Evolutionary conservation across 257 asterid genomes (phyloP).

Genomic region (Ajuga chamaepitys): DNA sequence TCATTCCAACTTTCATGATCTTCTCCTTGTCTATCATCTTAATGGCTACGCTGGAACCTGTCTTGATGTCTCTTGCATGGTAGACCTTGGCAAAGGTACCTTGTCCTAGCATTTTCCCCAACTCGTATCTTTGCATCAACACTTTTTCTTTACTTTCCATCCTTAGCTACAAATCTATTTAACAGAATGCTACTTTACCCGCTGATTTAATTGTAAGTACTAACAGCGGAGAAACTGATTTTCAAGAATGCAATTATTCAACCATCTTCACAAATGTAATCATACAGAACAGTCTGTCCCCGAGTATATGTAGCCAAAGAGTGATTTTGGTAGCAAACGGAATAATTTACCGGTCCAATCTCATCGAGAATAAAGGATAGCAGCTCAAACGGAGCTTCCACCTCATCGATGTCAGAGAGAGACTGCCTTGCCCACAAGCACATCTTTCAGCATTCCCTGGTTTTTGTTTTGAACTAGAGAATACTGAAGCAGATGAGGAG

Average conservation of each 20-base stretch:
- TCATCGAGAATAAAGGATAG: conserved; percentile 38
- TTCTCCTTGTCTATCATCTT: conserved; percentile 56
- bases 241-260: conserved; percentile 22
- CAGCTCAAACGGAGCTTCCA: conserved; percentile 34
- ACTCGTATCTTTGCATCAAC: conserved; percentile 58
- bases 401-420: conserved; percentile 23
- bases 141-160: conserved; percentile 52
- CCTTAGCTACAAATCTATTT: conserved; percentile 3
- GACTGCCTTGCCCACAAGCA: conserved; percentile 37
- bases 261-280: conserved; percentile 57
- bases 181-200: conserved; percentile 7
- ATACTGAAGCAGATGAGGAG: conserved; percentile 12
- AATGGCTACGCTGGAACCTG: conserved; percentile 54
- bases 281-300: conserved; percentile 26
- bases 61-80: conserved; percentile 53
- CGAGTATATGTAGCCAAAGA: neutral
- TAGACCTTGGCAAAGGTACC: conserved; percentile 84
- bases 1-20: conserved; percentile 41
- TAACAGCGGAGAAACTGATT: neutral
- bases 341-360: conserved; percentile 24
- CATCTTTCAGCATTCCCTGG: conserved; percentile 93
- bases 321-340: conserved; percentile 10
- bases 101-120: conserved; percentile 84
- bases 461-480: conserved; percentile 23
- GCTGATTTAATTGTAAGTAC: neutral